A percentile compares a stretch with the other conserved stretches of the same genome.
Conservation (phyloP, 1,284 basidiomycete species). For the Bondarzewia mesenterica region DNA sequence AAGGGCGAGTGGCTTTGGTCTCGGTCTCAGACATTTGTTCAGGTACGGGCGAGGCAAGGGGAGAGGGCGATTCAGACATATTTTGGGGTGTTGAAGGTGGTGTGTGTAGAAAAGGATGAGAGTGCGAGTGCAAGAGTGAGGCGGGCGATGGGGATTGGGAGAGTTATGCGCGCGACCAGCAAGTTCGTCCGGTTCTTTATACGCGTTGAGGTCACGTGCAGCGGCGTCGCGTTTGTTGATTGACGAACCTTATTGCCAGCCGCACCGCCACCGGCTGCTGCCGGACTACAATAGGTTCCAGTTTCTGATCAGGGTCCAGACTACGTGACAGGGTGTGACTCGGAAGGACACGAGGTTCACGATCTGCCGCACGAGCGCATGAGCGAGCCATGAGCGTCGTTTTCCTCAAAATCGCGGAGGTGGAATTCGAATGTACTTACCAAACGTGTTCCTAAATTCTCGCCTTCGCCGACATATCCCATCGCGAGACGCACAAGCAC, state of each 20-base stretch:
- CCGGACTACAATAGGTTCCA: too few species aligned
- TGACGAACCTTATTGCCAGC: conserved; percentile 21
- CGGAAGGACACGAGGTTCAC: too few species aligned
- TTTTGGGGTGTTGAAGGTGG: not conserved
- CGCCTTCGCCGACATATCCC: too few species aligned
- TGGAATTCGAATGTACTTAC: too few species aligned
- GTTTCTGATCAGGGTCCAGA: too few species aligned
- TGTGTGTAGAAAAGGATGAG: not conserved
- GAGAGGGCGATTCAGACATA: conserved; percentile 1
- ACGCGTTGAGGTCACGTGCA: conserved; percentile 28
- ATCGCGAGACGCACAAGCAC: too few species aligned
- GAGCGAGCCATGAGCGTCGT: too few species aligned
- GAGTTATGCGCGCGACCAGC: conserved; percentile 9
- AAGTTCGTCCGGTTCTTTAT: conserved; percentile 20
- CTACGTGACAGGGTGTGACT: too few species aligned
- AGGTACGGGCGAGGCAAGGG: not conserved
- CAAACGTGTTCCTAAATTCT: too few species aligned
- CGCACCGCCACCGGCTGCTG: conserved; percentile 8
- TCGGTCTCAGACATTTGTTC: not conserved
- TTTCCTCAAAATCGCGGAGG: too few species aligned
- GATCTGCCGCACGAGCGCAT: too few species aligned
- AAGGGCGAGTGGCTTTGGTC: conserved; percentile 6
- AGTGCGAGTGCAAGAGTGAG: conserved; percentile 5
- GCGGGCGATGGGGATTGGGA: conserved; percentile 13
- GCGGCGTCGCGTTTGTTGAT: conserved; percentile 27